Base-by-base conservation (phyloP, 2,329 filamentous ascomycete genomes). In the Venturia carpophila region DNA sequence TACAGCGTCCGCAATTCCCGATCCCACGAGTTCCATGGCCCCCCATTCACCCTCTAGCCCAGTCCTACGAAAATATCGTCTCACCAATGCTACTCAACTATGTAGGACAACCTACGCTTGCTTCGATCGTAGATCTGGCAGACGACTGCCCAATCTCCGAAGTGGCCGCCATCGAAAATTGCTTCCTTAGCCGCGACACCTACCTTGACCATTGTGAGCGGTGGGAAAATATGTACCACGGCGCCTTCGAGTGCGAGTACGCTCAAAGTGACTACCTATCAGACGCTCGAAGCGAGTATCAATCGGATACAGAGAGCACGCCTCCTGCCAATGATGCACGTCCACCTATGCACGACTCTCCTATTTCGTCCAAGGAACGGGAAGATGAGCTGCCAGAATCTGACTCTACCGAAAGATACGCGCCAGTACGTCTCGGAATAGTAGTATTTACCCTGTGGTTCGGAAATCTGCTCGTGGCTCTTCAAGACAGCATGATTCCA, bases 371-470 rank as follows among this genome's bases (percentile, higher is more conserved):
- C 13, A 56, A 56, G 17, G 52, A 37, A 56, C 24, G 19, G 17
- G 52, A 56, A 10, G 52, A 37, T 10, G 52, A 34, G 13, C 45
- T 9, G n/a, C 45, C 45, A 49, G 45, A 49, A n/a, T 56, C 27
- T 19, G 17, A 9, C 27, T 21, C 4, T 19, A 11, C 1, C 27
- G 19, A 56, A 19, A 6, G n/a, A 7, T 10, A 10, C 30, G 27
- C 27, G 37, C 52, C 52, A 17, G 10, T 56, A 5, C 52, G 52
- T 37, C 52, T 56, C 27, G 52, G 52, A 5, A 56, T 56, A 11
- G 19, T 56, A 34, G 27, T 56, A 10, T 56, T 56, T 27, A 56
- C 37, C 37, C 21, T 61, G 37, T 61, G 58, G 58, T 61, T 61
- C n/a, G 58, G 58, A 11, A 42, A 45, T 43, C 6, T 61, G 21